Conservation (phyloP, 352 stramenopile genomes). For the Phytophthora hibernalis region DNA sequence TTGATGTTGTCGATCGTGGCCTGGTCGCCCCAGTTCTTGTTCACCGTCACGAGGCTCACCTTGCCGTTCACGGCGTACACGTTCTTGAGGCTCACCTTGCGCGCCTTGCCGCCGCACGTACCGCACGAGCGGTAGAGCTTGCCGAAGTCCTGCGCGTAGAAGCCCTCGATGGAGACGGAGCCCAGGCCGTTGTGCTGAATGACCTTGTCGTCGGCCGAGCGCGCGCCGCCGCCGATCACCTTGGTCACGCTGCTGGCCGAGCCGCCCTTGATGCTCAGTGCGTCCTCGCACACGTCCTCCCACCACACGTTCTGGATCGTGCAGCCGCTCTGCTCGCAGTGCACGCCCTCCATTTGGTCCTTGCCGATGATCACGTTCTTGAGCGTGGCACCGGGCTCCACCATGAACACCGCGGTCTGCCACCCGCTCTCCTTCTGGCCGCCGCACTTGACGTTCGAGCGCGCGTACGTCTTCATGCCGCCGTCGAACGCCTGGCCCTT, state of each 20-base stretch:
- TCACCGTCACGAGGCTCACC: slow-evolving; percentile 24
- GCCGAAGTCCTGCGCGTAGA: slow-evolving; percentile 25
- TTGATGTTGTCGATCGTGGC: slow-evolving; percentile 28
- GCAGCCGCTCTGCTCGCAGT: too few relatives aligned
- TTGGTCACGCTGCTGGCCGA: background rate
- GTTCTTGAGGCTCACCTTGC: slow-evolving; percentile 29
- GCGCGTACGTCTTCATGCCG: slow-evolving; percentile 55
- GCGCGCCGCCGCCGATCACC: too few relatives aligned
- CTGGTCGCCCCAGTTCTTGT: slow-evolving; percentile 26
- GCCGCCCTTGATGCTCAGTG: background rate
- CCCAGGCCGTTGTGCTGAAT: slow-evolving; percentile 15
- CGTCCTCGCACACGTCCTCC: background rate
- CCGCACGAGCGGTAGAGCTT: slow-evolving; percentile 17
- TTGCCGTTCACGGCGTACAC: slow-evolving; percentile 25
- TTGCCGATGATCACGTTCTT: too few relatives aligned
- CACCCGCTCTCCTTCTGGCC: background rate
- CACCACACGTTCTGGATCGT: too few relatives aligned
- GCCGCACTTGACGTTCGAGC: background rate
- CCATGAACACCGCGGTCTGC: slow-evolving; percentile 32
- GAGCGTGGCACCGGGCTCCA: slow-evolving; percentile 24
- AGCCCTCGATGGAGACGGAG: slow-evolving; percentile 23
- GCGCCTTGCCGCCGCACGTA: slow-evolving; percentile 10
- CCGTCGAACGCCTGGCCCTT: slow-evolving; percentile 48
- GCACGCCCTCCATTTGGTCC: too few relatives aligned
- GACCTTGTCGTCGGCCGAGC: background rate